Evolutionary conservation across 129 eudicot genomes (phyloP).

Genomic region (Flaveria brownii): DNA sequence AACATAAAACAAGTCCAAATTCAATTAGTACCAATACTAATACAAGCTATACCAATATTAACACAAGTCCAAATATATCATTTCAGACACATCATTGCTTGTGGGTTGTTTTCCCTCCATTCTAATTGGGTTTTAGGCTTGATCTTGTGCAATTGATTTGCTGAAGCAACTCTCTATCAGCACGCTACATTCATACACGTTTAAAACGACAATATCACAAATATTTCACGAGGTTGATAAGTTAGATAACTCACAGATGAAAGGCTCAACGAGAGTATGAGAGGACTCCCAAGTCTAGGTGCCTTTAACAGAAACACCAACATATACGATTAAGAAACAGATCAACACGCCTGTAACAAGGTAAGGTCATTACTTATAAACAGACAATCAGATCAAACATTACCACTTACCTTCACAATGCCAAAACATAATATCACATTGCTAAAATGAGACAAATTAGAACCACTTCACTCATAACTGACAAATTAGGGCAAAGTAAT

Average conservation of each 20-base stretch:
- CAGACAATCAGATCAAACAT: no score
- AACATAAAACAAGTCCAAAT: no score
- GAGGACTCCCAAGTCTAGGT: not conserved
- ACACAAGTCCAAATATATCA: no score
- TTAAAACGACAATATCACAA: not conserved
- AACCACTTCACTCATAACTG: not conserved
- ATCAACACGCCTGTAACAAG: not conserved
- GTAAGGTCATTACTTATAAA: not conserved
- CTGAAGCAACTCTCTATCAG: no score
- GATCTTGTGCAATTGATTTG: no score
- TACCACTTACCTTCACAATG: no score
- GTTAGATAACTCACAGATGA: not conserved
- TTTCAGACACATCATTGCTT: no score
- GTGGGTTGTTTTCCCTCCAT: no score
- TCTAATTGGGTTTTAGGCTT: no score
- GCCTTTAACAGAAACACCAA: not conserved
- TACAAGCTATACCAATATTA: no score
- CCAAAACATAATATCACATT: not conserved
- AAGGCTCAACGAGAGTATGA: not conserved
- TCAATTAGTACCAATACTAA: no score
- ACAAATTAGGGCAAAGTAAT: constrained; percentile 13
- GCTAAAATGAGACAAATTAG: not conserved
- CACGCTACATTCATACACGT: not conserved
- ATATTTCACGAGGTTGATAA: not conserved
- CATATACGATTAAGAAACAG: not conserved